A percentile compares a stretch with the other conserved stretches of the same genome.
These are phyloP conservation scores for Botrytis fabae DNA, from an alignment of 2,329 filamentous ascomycete species.

Conservation along the genomic window DNA sequence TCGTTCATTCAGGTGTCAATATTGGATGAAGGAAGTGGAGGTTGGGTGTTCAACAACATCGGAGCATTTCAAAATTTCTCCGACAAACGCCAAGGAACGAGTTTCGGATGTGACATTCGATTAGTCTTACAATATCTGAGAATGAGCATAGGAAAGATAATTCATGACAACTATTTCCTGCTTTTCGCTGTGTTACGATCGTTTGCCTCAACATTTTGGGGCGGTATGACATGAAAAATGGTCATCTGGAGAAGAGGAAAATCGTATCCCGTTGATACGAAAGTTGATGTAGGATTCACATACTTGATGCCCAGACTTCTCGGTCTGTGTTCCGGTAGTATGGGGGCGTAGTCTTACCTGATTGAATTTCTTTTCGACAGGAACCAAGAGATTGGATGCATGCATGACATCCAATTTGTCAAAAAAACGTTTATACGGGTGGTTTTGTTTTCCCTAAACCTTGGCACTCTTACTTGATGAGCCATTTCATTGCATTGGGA, in stretches of 20 bases:
- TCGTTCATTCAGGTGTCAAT: not conserved
- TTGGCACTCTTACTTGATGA: not conserved
- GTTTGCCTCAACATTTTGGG: not conserved
- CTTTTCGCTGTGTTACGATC: not conserved
- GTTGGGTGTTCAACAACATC: not conserved
- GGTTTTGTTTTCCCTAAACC: not conserved
- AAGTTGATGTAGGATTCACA: not conserved
- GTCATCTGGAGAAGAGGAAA: conserved; percentile 2
- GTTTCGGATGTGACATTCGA: not conserved
- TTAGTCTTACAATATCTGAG: not conserved
- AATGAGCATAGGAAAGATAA: not conserved
- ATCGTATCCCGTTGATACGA: not conserved
- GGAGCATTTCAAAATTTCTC: not conserved
- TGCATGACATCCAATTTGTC: conserved; percentile 14
- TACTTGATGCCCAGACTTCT: conserved; percentile 12
- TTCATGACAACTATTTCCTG: not conserved
- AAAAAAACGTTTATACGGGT: not conserved
- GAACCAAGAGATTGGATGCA: conserved; percentile 4
- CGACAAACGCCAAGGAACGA: not conserved
- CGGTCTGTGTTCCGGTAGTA: conserved; percentile 15
- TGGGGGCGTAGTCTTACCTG: not conserved
- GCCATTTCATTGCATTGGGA: conserved; percentile 10
- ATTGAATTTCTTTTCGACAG: not conserved
- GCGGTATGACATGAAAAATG: not conserved
- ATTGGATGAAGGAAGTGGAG: not conserved